These are phyloP conservation scores for Microsporum ferrugineum DNA, from an alignment of 2,329 filamentous ascomycete genomes.

Conservation along the genomic window DNA sequence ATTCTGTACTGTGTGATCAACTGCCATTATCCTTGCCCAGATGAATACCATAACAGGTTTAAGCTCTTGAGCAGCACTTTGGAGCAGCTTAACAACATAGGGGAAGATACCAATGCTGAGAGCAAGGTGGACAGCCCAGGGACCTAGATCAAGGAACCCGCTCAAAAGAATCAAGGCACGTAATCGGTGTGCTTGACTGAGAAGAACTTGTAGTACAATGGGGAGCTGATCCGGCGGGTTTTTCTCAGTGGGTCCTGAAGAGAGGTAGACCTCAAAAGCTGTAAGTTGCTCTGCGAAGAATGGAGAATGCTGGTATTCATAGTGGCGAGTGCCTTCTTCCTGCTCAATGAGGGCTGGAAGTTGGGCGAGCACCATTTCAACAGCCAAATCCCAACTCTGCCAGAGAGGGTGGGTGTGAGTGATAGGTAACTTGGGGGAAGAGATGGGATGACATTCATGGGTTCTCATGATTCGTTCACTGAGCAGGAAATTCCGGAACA, in stretches of 20 bases:
- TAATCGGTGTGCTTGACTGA: slow-evolving; percentile 89
- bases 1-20: slow-evolving; percentile 84
- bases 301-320: slow-evolving; percentile 85
- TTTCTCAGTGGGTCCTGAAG: slow-evolving; percentile 68
- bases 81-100: slow-evolving; percentile 91
- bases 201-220: slow-evolving; percentile 85
- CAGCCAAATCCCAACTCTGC: slow-evolving; percentile 95
- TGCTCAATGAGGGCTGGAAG: slow-evolving; percentile 70
- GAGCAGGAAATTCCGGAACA: slow-evolving; percentile 91
- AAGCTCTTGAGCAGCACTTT: slow-evolving; percentile 85
- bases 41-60: slow-evolving; percentile 99
- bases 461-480: slow-evolving; percentile 92
- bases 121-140: slow-evolving; percentile 97
- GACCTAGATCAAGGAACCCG: slow-evolving; percentile 86
- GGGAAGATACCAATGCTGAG: slow-evolving; percentile 97
- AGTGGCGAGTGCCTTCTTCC: slow-evolving; percentile 61
- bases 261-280: slow-evolving; percentile 91
- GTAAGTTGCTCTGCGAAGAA: slow-evolving; percentile 97
- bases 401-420: slow-evolving; percentile 91
- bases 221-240: slow-evolving; percentile 89
- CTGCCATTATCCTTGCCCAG: slow-evolving; percentile 89
- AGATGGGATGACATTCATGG: slow-evolving; percentile 90
- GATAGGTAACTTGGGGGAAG: slow-evolving; percentile 80
- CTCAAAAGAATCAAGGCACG: slow-evolving; percentile 83
- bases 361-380: slow-evolving; percentile 88